Percentiles rank a stretch among this genome's conserved stretches.
phyloP scores from a whole-genome alignment of 192 early-diverging fungal genomes.

The Backusella circina region DNA sequence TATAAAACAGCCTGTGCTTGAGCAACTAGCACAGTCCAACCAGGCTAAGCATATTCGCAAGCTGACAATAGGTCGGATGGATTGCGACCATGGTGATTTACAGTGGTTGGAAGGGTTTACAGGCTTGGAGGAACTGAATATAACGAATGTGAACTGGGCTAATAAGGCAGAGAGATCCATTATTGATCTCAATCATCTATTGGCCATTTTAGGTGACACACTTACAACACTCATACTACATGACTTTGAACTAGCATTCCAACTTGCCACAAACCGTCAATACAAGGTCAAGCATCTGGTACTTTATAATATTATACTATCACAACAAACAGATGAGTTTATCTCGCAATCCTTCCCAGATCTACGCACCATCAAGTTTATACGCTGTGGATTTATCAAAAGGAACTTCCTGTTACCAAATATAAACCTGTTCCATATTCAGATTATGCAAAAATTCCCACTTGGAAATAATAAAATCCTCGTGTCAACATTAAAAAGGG shows the following conservation, averaged over 20 bases:
- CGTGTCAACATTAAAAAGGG: background rate
- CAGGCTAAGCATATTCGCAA: background rate
- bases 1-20: background rate
- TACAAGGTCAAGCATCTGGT: background rate
- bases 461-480: background rate
- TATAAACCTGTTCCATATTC: background rate
- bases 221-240: background rate
- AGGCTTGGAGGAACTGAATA: background rate
- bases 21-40: background rate
- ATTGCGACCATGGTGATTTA: background rate
- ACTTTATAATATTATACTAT: background rate
- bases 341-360: background rate
- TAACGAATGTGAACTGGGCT: background rate
- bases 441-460: constrained; percentile 6
- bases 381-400: background rate
- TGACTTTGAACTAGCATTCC: background rate
- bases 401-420: background rate
- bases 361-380: background rate
- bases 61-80: background rate
- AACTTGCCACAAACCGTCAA: background rate
- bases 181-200: background rate
- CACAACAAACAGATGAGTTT: background rate
- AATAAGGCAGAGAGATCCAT: background rate
- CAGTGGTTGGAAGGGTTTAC: background rate
- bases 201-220: background rate